These are phyloP conservation scores for Stereum hirsutum DNA, from an alignment of 1,284 basidiomycete genomes.

Conservation along the genomic window DNA sequence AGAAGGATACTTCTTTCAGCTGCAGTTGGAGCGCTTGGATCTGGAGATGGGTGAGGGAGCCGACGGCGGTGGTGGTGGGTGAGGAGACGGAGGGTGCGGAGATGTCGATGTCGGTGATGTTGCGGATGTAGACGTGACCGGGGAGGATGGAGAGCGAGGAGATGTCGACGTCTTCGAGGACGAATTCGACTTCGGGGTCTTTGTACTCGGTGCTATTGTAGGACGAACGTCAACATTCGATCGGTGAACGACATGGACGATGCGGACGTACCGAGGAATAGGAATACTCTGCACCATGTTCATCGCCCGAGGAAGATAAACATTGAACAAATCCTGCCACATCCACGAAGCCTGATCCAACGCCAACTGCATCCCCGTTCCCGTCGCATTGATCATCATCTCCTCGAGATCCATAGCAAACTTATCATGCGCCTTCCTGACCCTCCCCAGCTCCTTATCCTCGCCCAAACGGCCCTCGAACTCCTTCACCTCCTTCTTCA, in stretches of 20 bases:
- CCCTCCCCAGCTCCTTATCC: constrained; percentile 36
- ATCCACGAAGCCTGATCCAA: constrained; percentile 58
- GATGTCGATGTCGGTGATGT: constrained; percentile 65
- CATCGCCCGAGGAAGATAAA: constrained; percentile 47
- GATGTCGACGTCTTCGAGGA: constrained; percentile 62
- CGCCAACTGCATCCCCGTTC: constrained; percentile 34
- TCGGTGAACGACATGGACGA: neutral
- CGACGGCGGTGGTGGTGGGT: constrained; percentile 35
- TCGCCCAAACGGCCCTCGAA: constrained; percentile 35
- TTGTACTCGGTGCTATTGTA: constrained; percentile 54
- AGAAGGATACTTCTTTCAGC: constrained; percentile 60
- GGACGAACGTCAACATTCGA: neutral
- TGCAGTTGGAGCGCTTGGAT: constrained; percentile 52
- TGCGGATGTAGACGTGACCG: constrained; percentile 59
- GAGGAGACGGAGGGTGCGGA: constrained; percentile 30
- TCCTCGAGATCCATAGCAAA: constrained; percentile 38
- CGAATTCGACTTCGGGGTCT: constrained; percentile 55
- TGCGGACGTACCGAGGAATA: constrained; percentile 45
- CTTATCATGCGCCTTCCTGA: constrained; percentile 35
- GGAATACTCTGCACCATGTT: constrained; percentile 42
- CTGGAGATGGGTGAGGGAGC: constrained; percentile 53
- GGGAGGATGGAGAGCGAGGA: constrained; percentile 56
- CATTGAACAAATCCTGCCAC: constrained; percentile 63
- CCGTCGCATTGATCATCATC: constrained; percentile 30
- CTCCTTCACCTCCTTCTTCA: constrained; percentile 33